phyloP scores from a whole-genome alignment of 176 grass and related monocot species.

The Avena sativa region DNA sequence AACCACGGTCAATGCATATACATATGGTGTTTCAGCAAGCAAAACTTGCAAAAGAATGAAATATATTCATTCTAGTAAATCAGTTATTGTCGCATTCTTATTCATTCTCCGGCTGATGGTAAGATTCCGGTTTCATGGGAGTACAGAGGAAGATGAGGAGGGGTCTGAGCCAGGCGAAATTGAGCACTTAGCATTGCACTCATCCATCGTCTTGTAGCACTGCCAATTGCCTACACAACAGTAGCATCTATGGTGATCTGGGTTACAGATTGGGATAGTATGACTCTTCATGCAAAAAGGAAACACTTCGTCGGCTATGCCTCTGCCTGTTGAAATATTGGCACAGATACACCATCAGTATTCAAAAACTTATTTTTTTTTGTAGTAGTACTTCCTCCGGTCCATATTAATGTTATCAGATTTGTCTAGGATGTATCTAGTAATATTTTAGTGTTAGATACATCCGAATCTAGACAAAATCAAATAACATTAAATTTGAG shows the following conservation, averaged over 20 bases:
- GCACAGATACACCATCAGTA: neutral
- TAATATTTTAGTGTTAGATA: too few species aligned
- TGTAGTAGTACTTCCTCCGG: too few species aligned
- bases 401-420: too few species aligned
- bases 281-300: neutral
- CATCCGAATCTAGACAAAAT: too few species aligned
- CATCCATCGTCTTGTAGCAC: neutral
- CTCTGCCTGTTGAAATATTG: too few species aligned
- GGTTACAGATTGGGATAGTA: slow-evolving; percentile 3
- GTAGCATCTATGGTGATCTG: neutral
- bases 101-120: neutral
- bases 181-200: neutral
- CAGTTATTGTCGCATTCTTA: neutral
- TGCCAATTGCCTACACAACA: neutral
- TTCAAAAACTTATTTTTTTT: neutral
- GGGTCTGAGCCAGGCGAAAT: neutral
- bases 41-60: neutral
- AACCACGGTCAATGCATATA: too few species aligned
- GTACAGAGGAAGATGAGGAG: neutral
- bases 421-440: too few species aligned
- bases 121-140: neutral
- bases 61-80: neutral
- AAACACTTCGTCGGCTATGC: too few species aligned
- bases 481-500: too few species aligned
- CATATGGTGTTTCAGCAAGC: neutral